Evolutionary conservation across 768 basidiomycete genomes (phyloP), one percentile per base, ranked within the genome.

Genomic region (Cystofilobasidium capitatum): DNA sequence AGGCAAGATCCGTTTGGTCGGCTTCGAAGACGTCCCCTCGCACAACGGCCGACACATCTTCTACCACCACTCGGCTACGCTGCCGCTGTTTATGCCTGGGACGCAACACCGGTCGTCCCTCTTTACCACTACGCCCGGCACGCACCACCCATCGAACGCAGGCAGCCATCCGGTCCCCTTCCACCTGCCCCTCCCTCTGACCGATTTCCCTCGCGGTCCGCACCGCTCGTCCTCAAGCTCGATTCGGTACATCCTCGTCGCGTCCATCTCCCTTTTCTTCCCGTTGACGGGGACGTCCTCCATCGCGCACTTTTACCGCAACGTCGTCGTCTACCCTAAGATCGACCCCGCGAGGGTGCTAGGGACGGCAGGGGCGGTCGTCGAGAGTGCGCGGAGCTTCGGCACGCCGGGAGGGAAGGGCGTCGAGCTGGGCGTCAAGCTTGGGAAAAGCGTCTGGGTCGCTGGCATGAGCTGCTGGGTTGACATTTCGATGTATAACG

Each of bases 231-330:
- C 37, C 2, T 33, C 58, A 22, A 62, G 68, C 26, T 59, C 68
- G 22, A 63, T 93, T 31, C 83, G 83, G 65, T 92, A 93, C 76
- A 88, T 93, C 51, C 85, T 84, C 17, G 86, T 93, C 79, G 83
- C 24, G 35, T 67, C 36, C 24, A 57, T 64, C 71, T 87, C 87
- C 76, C 82, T 93, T 66, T 87, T 86, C 75, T 84, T 88, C 62
- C 73, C 83, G 2, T 77, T 80, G 20, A 83, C 83, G 5, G 79
- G 80, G 33, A 82, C 81, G 71, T 81, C 83, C 17, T 89, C 88
- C 3, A 86, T 93, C 39, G 87, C 91, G 4, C 91, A 96, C 77
- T 91, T 93, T 76, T 94, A 92, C 75, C 84, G 91, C 12, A 79
- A 85, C 55, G 86, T 89, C 75, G 84, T 85, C 62, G 79, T 93